phyloP scores from a whole-genome alignment of 305 asterid species.

The Salvia sclarea region DNA sequence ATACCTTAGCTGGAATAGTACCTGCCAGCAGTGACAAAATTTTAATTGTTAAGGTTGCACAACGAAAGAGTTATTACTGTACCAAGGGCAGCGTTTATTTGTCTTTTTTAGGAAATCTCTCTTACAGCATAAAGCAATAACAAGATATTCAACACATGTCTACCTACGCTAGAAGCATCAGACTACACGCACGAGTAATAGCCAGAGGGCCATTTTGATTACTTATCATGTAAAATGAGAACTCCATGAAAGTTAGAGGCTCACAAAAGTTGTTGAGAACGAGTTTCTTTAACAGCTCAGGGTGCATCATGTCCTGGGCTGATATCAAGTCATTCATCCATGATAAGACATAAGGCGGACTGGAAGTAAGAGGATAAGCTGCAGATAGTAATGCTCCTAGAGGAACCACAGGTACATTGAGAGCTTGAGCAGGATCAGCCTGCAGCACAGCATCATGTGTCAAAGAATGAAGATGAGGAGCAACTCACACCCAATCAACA shows the following conservation, averaged over 20 bases:
- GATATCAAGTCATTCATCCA: conserved; percentile 88
- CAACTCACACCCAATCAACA: conserved; percentile 21
- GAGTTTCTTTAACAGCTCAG: conserved; percentile 82
- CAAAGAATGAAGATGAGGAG: conserved; percentile 14
- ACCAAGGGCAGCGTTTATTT: neutral
- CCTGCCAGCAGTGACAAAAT: conserved; percentile 47
- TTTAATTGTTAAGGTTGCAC: conserved; percentile 16
- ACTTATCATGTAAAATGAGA: neutral
- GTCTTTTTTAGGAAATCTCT: conserved; percentile 11
- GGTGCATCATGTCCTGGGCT: conserved; percentile 95
- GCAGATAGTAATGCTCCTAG: conserved; percentile 87
- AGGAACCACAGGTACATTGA: conserved; percentile 89
- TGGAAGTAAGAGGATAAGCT: conserved; percentile 86
- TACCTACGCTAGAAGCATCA: neutral
- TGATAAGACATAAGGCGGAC: conserved; percentile 81
- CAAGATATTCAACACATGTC: neutral
- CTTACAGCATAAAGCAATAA: neutral
- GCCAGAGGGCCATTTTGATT: neutral
- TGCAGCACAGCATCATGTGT: conserved; percentile 41
- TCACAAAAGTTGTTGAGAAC: conserved; percentile 86
- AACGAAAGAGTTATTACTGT: neutral
- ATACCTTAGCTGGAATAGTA: conserved; percentile 79
- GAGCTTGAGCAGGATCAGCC: conserved; percentile 97
- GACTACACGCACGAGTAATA: neutral
- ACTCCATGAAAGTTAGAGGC: conserved; percentile 30